Evolutionary conservation across 2,329 filamentous ascomycete species (phyloP).

Genomic region (Berkeleyomyces rouxiae): DNA sequence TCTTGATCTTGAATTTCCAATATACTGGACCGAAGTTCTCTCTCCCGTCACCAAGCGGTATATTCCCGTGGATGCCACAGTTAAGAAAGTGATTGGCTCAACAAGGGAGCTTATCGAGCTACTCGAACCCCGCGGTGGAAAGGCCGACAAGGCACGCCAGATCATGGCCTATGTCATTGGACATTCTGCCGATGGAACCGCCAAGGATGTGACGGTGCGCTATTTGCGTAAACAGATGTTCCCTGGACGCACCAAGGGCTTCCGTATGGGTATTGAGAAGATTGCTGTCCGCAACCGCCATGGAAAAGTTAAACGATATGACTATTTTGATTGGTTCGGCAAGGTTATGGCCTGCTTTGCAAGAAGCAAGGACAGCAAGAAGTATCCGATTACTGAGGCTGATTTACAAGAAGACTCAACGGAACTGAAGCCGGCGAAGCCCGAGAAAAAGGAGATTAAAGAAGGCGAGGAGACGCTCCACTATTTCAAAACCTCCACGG

Average conservation of each 20-base stretch:
- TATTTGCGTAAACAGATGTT: constrained; percentile 70
- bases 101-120: constrained; percentile 55
- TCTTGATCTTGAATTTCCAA: constrained; percentile 62
- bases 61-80: constrained; percentile 60
- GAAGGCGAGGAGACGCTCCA: constrained; percentile 70
- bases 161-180: constrained; percentile 80
- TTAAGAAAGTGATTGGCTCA: constrained; percentile 51
- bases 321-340: constrained; percentile 80
- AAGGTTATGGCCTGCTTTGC: constrained; percentile 58
- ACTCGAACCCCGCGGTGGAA: constrained; percentile 68
- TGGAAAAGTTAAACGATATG: constrained; percentile 61
- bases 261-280: constrained; percentile 62
- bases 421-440: constrained; percentile 56
- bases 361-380: constrained; percentile 25
- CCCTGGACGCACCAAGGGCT: constrained; percentile 80
- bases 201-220: constrained; percentile 85
- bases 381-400: constrained; percentile 43
- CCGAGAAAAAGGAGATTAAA: constrained; percentile 55
- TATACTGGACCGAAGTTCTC: constrained; percentile 85
- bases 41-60: constrained; percentile 68
- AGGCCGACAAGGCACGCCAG: constrained; percentile 74
- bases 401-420: constrained; percentile 67
- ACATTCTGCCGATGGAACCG: constrained; percentile 67
- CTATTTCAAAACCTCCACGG: constrained; percentile 70
- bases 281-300: constrained; percentile 60